phyloP scores from a whole-genome alignment of 2,329 filamentous ascomycete genomes.

The Clarireedia hainanense region DNA sequence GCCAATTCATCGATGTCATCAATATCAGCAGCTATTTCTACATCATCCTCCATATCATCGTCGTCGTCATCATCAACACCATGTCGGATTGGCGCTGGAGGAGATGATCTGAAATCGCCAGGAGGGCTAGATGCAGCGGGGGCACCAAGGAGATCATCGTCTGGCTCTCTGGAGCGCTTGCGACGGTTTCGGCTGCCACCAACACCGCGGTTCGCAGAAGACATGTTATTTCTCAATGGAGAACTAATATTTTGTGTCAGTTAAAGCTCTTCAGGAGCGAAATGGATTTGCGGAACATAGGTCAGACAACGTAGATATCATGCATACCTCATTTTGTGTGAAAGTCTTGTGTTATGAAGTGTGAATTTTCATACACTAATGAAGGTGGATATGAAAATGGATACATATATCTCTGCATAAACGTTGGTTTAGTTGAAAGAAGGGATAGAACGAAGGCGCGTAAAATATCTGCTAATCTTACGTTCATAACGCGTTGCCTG shows the following conservation, averaged over 20 bases:
- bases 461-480: too few species aligned
- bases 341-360: neutral
- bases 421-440: neutral
- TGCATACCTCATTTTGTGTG: constrained; percentile 23
- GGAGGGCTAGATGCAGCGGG: constrained; percentile 46
- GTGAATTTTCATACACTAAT: too few species aligned
- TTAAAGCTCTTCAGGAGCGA: neutral
- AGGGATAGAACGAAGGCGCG: neutral
- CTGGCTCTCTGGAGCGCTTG: constrained; percentile 58
- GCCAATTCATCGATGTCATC: constrained; percentile 77
- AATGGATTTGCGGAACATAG: neutral
- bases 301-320: neutral
- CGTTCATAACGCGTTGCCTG: neutral
- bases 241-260: constrained; percentile 49
- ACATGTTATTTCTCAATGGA: constrained; percentile 71
- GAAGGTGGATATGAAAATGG: neutral
- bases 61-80: constrained; percentile 54
- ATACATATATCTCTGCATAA: neutral
- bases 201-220: constrained; percentile 73
- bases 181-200: constrained; percentile 40
- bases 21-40: constrained; percentile 62
- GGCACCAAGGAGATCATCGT: constrained; percentile 48
- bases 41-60: constrained; percentile 65
- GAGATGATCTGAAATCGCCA: constrained; percentile 52
- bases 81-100: constrained; percentile 53